Evolutionary conservation across 2,329 filamentous ascomycete species (phyloP).

Genomic region (Alternaria gansuensis): DNA sequence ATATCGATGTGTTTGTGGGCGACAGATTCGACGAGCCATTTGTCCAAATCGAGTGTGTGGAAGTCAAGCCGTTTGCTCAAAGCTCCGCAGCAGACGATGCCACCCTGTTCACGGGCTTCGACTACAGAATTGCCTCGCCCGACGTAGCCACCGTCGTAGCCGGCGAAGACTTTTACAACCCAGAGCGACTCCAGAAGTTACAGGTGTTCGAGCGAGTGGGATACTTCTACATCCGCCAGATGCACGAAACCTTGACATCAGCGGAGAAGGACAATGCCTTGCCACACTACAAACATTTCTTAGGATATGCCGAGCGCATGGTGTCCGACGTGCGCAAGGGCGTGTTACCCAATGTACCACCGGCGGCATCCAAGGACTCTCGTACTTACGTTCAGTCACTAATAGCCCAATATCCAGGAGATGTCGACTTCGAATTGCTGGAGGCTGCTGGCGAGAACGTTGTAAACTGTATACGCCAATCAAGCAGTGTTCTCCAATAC

Average conservation of each 20-base stretch:
- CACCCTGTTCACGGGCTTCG: slow-evolving; percentile 14
- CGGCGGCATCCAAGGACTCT: slow-evolving; percentile 14
- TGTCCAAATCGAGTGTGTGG: slow-evolving; percentile 24
- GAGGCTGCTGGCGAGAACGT: slow-evolving; percentile 19
- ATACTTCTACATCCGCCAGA: slow-evolving; percentile 16
- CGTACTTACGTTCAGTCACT: slow-evolving; percentile 12
- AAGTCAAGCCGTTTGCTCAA: slow-evolving; percentile 20
- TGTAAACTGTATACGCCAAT: slow-evolving; percentile 7
- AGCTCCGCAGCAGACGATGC: slow-evolving; percentile 18
- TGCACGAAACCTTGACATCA: slow-evolving; percentile 3
- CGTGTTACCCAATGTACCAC: slow-evolving; percentile 1
- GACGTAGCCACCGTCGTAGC: slow-evolving; percentile 10
- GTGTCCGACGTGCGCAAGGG: slow-evolving; percentile 6
- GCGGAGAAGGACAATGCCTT: slow-evolving; percentile 8
- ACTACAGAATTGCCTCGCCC: slow-evolving; percentile 12
- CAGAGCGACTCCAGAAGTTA: slow-evolving; percentile 10
- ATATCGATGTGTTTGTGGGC: slow-evolving; percentile 14
- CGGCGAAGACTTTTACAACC: slow-evolving; percentile 9
- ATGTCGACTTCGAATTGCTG: slow-evolving; percentile 14
- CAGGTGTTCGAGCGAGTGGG: slow-evolving; percentile 12
- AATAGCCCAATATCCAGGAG: slow-evolving; percentile 6
- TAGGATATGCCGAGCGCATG: slow-evolving; percentile 17
- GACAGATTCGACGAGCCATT: slow-evolving; percentile 12
- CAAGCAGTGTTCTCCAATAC: slow-evolving; percentile 21
- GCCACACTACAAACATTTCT: slow-evolving; percentile 14